Conservation (phyloP, 1,284 basidiomycete species). For the Rugosomyces carneus region DNA sequence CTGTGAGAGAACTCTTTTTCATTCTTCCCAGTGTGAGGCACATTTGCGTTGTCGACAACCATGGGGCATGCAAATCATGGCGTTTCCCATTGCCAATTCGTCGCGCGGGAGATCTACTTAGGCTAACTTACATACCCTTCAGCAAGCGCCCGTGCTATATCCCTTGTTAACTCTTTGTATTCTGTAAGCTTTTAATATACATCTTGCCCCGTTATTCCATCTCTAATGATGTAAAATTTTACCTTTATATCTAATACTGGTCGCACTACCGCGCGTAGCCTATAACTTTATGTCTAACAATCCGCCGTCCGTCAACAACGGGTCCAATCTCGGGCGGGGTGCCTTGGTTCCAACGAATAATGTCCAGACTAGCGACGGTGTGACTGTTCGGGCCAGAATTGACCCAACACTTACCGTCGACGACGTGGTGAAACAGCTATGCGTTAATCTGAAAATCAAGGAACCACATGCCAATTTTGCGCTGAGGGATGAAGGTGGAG, state of each 20-base stretch:
- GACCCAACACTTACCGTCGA: slow-evolving; percentile 74
- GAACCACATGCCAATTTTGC: slow-evolving; percentile 81
- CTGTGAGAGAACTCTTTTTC: slow-evolving; percentile 3
- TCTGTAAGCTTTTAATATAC: background rate
- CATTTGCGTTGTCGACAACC: slow-evolving; percentile 54
- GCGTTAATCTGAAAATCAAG: slow-evolving; percentile 75
- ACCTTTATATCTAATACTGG: slow-evolving; percentile 2
- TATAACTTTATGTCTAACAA: slow-evolving; percentile 26
- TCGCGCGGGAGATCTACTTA: background rate
- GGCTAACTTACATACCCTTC: slow-evolving; percentile 8
- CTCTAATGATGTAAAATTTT: background rate
- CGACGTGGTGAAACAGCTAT: slow-evolving; percentile 75
- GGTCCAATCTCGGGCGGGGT: slow-evolving; percentile 29
- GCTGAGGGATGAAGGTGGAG: slow-evolving; percentile 81
- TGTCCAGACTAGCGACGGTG: slow-evolving; percentile 66
- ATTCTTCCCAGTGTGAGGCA: slow-evolving; percentile 30
- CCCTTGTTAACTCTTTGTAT: background rate
- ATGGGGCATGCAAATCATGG: slow-evolving; percentile 29
- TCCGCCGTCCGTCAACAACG: slow-evolving; percentile 31
- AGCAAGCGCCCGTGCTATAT: slow-evolving; percentile 1
- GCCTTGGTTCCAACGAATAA: slow-evolving; percentile 72
- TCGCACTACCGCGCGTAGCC: slow-evolving; percentile 14
- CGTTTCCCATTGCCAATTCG: slow-evolving; percentile 23
- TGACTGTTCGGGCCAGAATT: slow-evolving; percentile 72
- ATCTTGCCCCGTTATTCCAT: background rate